Percentiles rank a stretch among this genome's conserved stretches.
These are phyloP conservation scores for Globisporangium nunn DNA, from an alignment of 352 stramenopile genomes.

Conservation along the genomic window DNA sequence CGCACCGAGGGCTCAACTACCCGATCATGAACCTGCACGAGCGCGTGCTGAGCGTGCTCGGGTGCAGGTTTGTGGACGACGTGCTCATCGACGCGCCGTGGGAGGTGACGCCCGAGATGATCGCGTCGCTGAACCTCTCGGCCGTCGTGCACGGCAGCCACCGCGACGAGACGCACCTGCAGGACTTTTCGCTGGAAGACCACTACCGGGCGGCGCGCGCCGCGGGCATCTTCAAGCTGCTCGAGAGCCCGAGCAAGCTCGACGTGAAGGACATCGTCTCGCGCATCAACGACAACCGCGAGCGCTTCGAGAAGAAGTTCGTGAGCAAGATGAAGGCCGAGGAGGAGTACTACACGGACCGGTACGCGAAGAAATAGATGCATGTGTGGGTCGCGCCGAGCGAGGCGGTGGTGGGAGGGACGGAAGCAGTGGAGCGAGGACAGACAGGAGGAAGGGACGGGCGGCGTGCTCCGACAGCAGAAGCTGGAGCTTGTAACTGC, in stretches of 20 bases:
- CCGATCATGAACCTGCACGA: constrained; percentile 99
- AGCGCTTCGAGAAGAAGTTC: constrained; percentile 91
- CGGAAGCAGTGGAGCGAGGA: not conserved
- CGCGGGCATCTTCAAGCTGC: constrained; percentile 76
- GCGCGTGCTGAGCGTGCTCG: constrained; percentile 93
- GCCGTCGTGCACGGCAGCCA: constrained; percentile 85
- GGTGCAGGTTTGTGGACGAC: constrained; percentile 96
- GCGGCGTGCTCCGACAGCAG: no score
- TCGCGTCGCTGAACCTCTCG: constrained; percentile 86
- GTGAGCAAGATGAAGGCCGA: constrained; percentile 92
- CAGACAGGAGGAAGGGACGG: no score
- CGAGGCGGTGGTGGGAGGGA: not conserved
- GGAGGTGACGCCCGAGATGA: constrained; percentile 95
- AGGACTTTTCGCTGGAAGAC: constrained; percentile 59
- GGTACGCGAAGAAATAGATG: constrained; percentile 54
- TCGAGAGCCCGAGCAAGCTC: constrained; percentile 65
- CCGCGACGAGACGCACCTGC: constrained; percentile 62
- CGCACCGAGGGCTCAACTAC: constrained; percentile 87
- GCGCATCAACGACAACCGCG: constrained; percentile 86
- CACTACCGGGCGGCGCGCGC: constrained; percentile 77
- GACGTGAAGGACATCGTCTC: constrained; percentile 85
- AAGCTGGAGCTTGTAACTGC: no score
- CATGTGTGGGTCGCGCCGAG: not conserved
- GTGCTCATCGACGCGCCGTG: constrained; percentile 97
- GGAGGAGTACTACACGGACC: constrained; percentile 89